These are phyloP conservation scores for Pouteria glomerata DNA, from an alignment of 148 eudicot species.

Conservation along the genomic window DNA sequence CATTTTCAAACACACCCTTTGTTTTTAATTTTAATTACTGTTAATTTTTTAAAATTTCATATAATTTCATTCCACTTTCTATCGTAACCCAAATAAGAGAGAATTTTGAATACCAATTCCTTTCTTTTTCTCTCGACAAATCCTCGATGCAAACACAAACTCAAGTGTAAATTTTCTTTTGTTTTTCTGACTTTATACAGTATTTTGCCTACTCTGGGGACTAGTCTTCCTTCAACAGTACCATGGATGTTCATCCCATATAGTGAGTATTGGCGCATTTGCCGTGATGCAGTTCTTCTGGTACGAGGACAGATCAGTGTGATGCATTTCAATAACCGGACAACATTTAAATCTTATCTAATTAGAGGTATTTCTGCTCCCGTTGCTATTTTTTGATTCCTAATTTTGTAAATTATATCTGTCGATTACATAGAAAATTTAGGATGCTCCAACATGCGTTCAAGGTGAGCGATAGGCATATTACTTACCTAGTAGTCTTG, in stretches of 20 bases:
- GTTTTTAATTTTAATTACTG: too few relatives aligned
- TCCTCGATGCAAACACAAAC: too few relatives aligned
- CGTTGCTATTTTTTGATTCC: background rate
- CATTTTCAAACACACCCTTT: too few relatives aligned
- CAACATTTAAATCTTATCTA: too few relatives aligned
- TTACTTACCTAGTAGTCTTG: background rate
- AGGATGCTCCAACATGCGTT: background rate
- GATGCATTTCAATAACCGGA: too few relatives aligned
- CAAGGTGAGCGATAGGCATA: background rate
- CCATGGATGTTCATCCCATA: slow-evolving; percentile 67
- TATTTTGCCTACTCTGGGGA: slow-evolving; percentile 30
- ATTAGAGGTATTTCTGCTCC: background rate
- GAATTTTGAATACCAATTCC: background rate
- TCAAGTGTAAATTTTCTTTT: background rate
- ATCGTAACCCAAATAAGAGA: background rate
- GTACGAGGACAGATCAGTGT: slow-evolving; percentile 30
- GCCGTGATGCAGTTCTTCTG: slow-evolving; percentile 57
- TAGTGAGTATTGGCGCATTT: slow-evolving; percentile 79
- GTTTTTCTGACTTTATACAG: slow-evolving; percentile 29
- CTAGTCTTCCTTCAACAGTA: slow-evolving; percentile 41
- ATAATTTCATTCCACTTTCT: too few relatives aligned
- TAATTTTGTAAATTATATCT: slow-evolving; percentile 1
- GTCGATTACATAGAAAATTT: background rate
- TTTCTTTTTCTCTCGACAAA: too few relatives aligned
- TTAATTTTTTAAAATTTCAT: too few relatives aligned